A percentile compares a stretch with the other conserved stretches of the same genome.
Conservation (phyloP, 108 stramenopile genomes). For the Cyclotella cryptica region DNA sequence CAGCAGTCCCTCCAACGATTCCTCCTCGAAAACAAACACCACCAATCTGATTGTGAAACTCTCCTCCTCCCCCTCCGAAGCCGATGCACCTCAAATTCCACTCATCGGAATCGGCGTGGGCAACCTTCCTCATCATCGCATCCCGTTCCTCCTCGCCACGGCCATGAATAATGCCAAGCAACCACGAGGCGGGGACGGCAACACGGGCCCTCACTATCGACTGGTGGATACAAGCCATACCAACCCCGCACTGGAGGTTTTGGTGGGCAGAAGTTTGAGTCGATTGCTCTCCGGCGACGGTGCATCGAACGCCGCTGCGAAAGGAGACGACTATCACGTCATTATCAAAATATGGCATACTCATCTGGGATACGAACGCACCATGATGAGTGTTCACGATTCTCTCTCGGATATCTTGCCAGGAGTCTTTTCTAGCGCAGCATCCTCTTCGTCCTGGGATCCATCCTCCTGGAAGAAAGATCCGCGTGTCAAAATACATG, state of each 20-base stretch:
- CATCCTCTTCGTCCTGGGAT: constrained; percentile 7
- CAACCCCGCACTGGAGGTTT: constrained; percentile 38
- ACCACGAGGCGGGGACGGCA: neutral
- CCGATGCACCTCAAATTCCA: constrained; percentile 44
- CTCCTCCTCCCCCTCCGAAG: constrained; percentile 3
- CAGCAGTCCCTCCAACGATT: neutral
- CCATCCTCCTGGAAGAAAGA: constrained; percentile 13
- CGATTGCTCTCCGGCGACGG: constrained; percentile 4
- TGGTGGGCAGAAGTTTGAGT: constrained; percentile 35
- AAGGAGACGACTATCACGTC: constrained; percentile 65
- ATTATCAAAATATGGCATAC: constrained; percentile 91
- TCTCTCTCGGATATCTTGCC: constrained; percentile 54
- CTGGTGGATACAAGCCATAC: constrained; percentile 72
- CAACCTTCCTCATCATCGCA: constrained; percentile 60
- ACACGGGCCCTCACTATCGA: constrained; percentile 19
- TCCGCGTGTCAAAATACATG: constrained; percentile 57
- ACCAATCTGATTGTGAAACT: constrained; percentile 1
- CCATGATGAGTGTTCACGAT: constrained; percentile 62
- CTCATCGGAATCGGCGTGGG: constrained; percentile 84
- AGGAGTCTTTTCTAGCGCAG: neutral
- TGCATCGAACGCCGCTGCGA: neutral
- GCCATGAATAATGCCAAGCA: constrained; percentile 12
- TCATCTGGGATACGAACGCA: constrained; percentile 84
- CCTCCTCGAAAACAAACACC: neutral
- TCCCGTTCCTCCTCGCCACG: constrained; percentile 46